Base-by-base conservation (phyloP, 345 rosid genomes). In the Lepidium didymum region DNA sequence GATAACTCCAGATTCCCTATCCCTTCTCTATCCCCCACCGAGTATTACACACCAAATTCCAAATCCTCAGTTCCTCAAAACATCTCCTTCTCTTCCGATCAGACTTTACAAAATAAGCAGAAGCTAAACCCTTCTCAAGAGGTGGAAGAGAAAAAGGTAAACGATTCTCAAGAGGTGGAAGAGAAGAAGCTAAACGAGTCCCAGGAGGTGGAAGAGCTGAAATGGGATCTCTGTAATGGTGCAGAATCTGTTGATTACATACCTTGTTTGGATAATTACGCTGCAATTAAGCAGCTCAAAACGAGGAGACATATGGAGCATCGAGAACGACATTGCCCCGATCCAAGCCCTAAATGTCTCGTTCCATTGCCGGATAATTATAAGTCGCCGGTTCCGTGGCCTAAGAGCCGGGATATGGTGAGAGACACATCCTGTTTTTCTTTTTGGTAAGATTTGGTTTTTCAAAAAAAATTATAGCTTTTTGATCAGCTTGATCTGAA, bases 351-450 rank as follows among this genome's bases (percentile, higher is more conserved):
- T 5, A 85, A 73, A 44, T 93, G 97, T 66, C 83, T 93, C 79
- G 75, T 78, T 45, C 87, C 90, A n/a, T 78, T 93, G 56, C 98
- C 96, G 8, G 35, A 3, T 2, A 85, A 90, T 16, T 93, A 90
- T 61, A 87, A 83, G 76, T 56, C 45, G 34, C 86, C 97, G 50
- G 80, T 90, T 78, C 85, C 75, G 41, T 88, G 97, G 97, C 98
- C 96, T 5, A 84, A 86, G 77, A 93, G 96, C 87, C 86, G 97
- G 82, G 97, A 90, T 80, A 90, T 90, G 97, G 98, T 93, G 89
- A 93, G 96, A 79, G 89, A 80, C 83, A 77, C 74, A 38, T 80
- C 50, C 62, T 27, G 75, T 68, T 69, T 72, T 73, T 67, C 49
- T 52, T 36, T 76, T 86, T 80, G 86, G 84, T 82, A 80, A 80